Evolutionary conservation across 345 rosid genomes (phyloP), one percentile per base, ranked within the genome.

Genomic region (Corchorus capsularis): DNA sequence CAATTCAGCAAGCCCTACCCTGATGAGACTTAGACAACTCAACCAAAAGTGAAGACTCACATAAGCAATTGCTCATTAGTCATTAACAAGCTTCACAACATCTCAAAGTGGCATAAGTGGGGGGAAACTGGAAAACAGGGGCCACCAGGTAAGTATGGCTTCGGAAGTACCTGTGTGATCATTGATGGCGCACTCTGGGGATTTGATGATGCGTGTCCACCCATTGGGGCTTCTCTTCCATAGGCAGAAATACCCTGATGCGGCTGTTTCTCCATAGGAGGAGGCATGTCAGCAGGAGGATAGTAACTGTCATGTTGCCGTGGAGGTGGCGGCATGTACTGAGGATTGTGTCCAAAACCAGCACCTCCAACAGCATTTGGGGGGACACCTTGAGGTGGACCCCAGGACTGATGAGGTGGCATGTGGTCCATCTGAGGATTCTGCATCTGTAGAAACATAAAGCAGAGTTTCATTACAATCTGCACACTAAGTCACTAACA

Each of bases 181-280:
- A 94, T 91, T n/a, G 98, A 90, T 59, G 96, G 95, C 46, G 97
- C 93, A 14, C 86, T 73, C 80, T 88, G 91, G 61, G 90, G 66
- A 77, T 83, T 87, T 9, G 92, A 74, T 67, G 96, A 80, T 77
- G 80, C 87, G 84, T 92, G 99, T 65, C 78, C 87, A 60, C 93
- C 87, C 85, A 89, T 75, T 4, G 95, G 92, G 73, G 95, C 88
- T 84, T 96, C 97, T 84, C 98, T 91, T 80, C 98, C 99, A 80
- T 96, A 94, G 8, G 93, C 92, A 81, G 98, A 94, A 74, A 94
- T 94, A 63, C 98, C 98, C 79, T 94, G 98, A 78, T 96, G 99
- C 62, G 93, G 93, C 78, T 92, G 98, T 83, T 91, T 92, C 80
- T 96, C 99, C 87, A 94, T 83, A 50, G 92, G 90, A 75, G 90